phyloP scores from a whole-genome alignment of 139 green algal genomes.

The Desmodesmus armatus region DNA sequence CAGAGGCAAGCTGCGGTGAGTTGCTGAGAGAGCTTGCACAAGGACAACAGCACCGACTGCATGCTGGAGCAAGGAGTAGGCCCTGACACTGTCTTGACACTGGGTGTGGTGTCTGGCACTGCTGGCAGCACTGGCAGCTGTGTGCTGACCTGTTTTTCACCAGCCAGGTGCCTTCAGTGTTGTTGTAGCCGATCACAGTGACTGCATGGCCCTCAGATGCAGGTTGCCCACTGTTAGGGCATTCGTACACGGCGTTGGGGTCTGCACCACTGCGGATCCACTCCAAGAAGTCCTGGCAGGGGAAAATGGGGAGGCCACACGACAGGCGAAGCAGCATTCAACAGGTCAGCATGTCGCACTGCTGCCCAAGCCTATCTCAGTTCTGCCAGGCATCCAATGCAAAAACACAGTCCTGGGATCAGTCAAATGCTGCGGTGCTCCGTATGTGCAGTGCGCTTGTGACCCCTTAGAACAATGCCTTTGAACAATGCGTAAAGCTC shows the following conservation, averaged over 20 bases:
- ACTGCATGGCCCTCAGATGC: conserved; percentile 18
- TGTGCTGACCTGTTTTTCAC: conserved; percentile 28
- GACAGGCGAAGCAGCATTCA: no score
- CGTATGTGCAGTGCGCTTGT: no score
- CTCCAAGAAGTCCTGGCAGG: conserved; percentile 29
- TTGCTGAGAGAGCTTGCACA: background rate
- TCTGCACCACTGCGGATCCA: conserved; percentile 10
- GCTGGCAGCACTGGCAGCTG: background rate
- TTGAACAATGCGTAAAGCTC: no score
- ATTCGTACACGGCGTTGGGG: conserved; percentile 16
- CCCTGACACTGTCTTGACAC: background rate
- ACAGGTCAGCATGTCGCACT: no score
- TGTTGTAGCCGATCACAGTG: conserved; percentile 27
- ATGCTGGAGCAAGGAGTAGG: background rate
- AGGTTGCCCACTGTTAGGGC: conserved; percentile 10
- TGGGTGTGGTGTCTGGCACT: no score
- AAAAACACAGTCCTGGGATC: no score
- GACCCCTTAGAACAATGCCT: no score
- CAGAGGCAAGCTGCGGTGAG: background rate
- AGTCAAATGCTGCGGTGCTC: no score
- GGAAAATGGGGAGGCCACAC: no score
- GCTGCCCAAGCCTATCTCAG: no score
- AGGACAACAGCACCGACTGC: background rate
- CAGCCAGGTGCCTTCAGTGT: background rate
- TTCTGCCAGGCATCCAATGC: no score